phyloP scores from a whole-genome alignment of 805 yeast species.

The Candida berthetii region DNA sequence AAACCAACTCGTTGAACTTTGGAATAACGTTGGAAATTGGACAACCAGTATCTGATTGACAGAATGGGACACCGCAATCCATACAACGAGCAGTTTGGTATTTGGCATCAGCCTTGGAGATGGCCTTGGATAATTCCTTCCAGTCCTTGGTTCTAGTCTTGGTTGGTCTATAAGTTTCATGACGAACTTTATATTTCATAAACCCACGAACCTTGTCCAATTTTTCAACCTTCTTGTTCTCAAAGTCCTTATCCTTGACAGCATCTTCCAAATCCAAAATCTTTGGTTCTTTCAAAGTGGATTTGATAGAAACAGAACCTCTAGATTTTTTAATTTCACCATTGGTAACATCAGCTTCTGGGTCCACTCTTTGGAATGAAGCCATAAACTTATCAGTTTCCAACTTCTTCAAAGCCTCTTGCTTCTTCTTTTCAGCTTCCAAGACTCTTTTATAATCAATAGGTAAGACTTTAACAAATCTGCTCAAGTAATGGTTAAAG shows the following conservation, averaged over 20 bases:
- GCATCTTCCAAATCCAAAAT: conserved; percentile 89
- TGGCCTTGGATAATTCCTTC: conserved; percentile 80
- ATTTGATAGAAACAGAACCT: conserved; percentile 20
- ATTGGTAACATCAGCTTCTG: conserved; percentile 80
- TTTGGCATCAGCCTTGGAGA: conserved; percentile 80
- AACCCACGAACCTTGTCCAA: conserved; percentile 85
- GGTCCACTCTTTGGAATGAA: conserved; percentile 67
- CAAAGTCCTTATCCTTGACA: conserved; percentile 59
- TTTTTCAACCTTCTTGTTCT: conserved; percentile 55
- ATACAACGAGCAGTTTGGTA: conserved; percentile 96
- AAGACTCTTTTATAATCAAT: conserved; percentile 85
- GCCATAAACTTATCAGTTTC: conserved; percentile 62
- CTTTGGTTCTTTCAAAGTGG: conserved; percentile 62
- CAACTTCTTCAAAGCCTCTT: conserved; percentile 47
- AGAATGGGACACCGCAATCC: conserved; percentile 99
- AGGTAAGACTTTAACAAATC: conserved; percentile 92
- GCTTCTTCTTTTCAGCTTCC: conserved; percentile 65
- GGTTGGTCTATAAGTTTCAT: conserved; percentile 80
- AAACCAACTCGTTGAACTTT: conserved; percentile 95
- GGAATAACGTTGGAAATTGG: conserved; percentile 97
- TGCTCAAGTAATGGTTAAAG: conserved; percentile 82
- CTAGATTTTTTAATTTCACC: conserved; percentile 60
- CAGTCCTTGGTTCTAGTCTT: conserved; percentile 79
- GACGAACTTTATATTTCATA: conserved; percentile 86
- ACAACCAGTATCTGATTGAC: conserved; percentile 97